Conservation (phyloP, 2,329 filamentous ascomycete species). For the Calonectria pseudoturangicola region DNA sequence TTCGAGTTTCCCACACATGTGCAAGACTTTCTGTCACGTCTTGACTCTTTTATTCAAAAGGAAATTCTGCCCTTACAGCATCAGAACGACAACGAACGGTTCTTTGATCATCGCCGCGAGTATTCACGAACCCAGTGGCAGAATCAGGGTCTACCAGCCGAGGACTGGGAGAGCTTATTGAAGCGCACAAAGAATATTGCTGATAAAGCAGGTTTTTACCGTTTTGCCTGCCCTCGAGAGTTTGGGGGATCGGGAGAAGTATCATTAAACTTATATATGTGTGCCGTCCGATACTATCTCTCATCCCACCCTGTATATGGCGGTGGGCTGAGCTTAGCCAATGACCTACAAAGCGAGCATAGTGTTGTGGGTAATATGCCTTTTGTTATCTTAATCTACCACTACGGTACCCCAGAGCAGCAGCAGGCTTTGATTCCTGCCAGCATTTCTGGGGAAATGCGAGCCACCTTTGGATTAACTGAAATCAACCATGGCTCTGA, state of each 20-base stretch:
- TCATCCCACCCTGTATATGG: slow-evolving; percentile 43
- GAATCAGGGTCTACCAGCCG: slow-evolving; percentile 39
- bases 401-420: slow-evolving; percentile 40
- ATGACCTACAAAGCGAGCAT: slow-evolving; percentile 45
- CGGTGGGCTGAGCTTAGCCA: slow-evolving; percentile 45
- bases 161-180: slow-evolving; percentile 41
- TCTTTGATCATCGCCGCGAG: slow-evolving; percentile 45
- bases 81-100: slow-evolving; percentile 38
- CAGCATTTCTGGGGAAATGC: slow-evolving; percentile 26
- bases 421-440: slow-evolving; percentile 34
- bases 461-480: slow-evolving; percentile 43
- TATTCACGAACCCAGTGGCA: slow-evolving; percentile 45
- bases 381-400: slow-evolving; percentile 41
- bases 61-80: slow-evolving; percentile 38
- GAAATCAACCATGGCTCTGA: slow-evolving; percentile 45
- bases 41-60: slow-evolving; percentile 38
- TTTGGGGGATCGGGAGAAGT: slow-evolving; percentile 38
- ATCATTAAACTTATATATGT: slow-evolving; percentile 44
- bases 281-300: slow-evolving; percentile 43
- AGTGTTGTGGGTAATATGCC: slow-evolving; percentile 45
- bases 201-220: slow-evolving; percentile 43
- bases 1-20: slow-evolving; percentile 40
- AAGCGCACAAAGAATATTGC: slow-evolving; percentile 31
- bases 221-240: slow-evolving; percentile 37
- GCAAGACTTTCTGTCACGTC: slow-evolving; percentile 34